Base-by-base conservation (phyloP, 2,329 filamentous ascomycete species). In the Fusarium sp. region DNA sequence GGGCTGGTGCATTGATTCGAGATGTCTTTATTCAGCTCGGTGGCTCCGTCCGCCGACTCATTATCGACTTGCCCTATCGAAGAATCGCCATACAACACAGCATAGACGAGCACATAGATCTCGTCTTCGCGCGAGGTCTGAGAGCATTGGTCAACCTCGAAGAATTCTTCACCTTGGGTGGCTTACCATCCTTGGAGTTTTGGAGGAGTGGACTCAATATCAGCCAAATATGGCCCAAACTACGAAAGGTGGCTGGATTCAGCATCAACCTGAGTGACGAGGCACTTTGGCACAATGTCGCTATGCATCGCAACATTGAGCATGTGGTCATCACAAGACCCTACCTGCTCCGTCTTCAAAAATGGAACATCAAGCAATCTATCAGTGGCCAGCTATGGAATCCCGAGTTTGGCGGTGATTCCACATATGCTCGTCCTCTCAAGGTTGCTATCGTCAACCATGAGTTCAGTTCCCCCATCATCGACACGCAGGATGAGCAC, bases 11-110 rank as follows among this genome's bases (percentile, higher is more conserved):
- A 4, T 18, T 56, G 0, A 33, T 69, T 2, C 45, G 65, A 2
- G 51, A 67, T 14, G 15, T 70, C 1, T 49, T 70, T 5, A 13
- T 46, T 8, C 18, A 33, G 7, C 37, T 69, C 1, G 47, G 66
- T 5, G 17, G 21, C 14, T 70, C 67, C 0, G 14, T 70, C 2
- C 63, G 58, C 18, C 62, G 63, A 3, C 39, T 69, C 4, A 57
- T 69, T 10, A 8, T 70, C 14, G 66, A 69, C 29, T 21, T 69
- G 4, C 66, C 66, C 1, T 60, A 53, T 13, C 67, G 63, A 14
- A 55, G 49, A 29, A 27, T 60, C 9, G 41, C 47, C 5, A 52
- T 57, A 20, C 36, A 57, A 2, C 42, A 60, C 11, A 57, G 31
- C 13, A 42, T 59, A 6, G 62, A 67, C 27, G 23, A 3, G 4